Evolutionary conservation across 441 rosid species (phyloP), one percentile per base, ranked within the genome.

Genomic region (Melastoma candidum): DNA sequence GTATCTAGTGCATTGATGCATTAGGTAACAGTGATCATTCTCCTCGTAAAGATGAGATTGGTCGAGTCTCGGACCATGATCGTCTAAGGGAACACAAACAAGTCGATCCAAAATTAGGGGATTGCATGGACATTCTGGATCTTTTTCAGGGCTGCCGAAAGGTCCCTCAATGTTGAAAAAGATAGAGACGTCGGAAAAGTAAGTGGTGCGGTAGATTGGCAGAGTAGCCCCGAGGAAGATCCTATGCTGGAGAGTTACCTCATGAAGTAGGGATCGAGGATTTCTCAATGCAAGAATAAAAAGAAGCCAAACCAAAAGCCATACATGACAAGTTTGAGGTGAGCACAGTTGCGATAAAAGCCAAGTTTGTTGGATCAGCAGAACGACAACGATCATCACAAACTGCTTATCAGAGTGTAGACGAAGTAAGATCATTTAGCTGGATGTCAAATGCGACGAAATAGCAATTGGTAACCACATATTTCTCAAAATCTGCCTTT

Each of bases 291-390:
- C 78, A 59, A 69, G 69, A 68, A 76, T 75, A 90, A 76, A 94
- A 94, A 84, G 97, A 90, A 74, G 94, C 96, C 59, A 82, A 84
- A 73, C 64, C 90, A 77, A 90, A 82, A 78, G 70, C 78, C 57
- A 75, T 94, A 96, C 94, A 84, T 66, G 95, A 94, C 75, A 82
- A 69, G 70, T 84, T 87, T 62, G 97, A 90, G 68, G 79, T 11
- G 64, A 90, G 88, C 72, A 87, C 79, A 63, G 85, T 79, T 56
- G 97, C 85, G 79, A 83, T 94, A 87, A 82, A 81, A 72, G 81
- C 80, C 48, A 90, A 77, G 71, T 79, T 94, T 67, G 77, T 83
- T 49, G 75, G 70, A 58, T 80, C 81, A 13, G 64, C 71, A 5
- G 72, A 61, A 26, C 70, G 77, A 63, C 71, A 66, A 60, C 76